Evolutionary conservation across 805 yeast genomes (phyloP).

Genomic region (Pichia ethanolica): DNA sequence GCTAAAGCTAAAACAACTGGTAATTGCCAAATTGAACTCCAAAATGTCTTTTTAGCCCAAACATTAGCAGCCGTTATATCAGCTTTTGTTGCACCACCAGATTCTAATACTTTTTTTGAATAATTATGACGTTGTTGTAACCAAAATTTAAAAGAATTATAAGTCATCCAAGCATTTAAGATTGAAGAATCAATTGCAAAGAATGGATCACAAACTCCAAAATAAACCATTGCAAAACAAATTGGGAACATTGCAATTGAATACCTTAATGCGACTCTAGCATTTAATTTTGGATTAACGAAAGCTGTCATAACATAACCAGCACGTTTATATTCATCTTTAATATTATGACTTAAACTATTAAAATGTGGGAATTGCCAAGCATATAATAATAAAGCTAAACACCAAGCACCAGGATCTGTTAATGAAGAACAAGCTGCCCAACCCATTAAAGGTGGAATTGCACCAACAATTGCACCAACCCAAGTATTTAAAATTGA

Average conservation of each 20-base stretch:
- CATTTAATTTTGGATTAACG: conserved; percentile 84
- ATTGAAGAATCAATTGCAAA: conserved; percentile 77
- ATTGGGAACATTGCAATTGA: conserved; percentile 91
- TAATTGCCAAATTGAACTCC: conserved; percentile 92
- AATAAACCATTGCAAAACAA: conserved; percentile 75
- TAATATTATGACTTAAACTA: conserved; percentile 79
- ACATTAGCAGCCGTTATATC: conserved; percentile 53
- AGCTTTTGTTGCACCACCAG: conserved; percentile 40
- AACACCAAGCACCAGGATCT: conserved; percentile 92
- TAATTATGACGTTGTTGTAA: conserved; percentile 64
- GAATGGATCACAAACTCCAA: conserved; percentile 71
- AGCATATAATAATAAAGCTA: conserved; percentile 83
- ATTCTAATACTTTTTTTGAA: conserved; percentile 27
- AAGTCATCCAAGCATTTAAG: conserved; percentile 80
- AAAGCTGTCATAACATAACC: conserved; percentile 98
- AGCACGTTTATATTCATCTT: conserved; percentile 81
- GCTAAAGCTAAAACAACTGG: conserved; percentile 88
- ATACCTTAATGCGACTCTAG: conserved; percentile 87
- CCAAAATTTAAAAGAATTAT: conserved; percentile 79
- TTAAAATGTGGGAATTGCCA: conserved; percentile 99
- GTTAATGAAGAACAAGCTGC: conserved; percentile 75
- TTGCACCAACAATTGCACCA: conserved; percentile 97
- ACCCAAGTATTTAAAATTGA: conserved; percentile 94
- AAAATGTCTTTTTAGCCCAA: conserved; percentile 79
- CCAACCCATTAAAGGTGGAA: conserved; percentile 99